Conservation (phyloP, 169 alveolate species). For the Hepatocystis sp. region DNA sequence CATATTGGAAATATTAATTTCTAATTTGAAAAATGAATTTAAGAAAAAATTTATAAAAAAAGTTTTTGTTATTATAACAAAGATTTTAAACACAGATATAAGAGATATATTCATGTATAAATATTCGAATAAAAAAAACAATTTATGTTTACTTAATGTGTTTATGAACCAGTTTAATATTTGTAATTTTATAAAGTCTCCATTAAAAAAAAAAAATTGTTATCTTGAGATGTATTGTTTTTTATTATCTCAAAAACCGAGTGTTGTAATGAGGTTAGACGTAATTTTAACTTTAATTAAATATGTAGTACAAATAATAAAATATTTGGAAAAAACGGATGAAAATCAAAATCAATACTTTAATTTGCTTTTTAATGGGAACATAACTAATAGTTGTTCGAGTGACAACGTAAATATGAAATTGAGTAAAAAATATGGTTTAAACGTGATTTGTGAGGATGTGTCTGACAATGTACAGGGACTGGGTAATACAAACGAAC, state of each 20-base stretch:
- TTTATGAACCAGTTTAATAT: constrained; percentile 39
- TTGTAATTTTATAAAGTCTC: constrained; percentile 17
- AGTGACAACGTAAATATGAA: constrained; percentile 3
- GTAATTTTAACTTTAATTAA: constrained; percentile 20
- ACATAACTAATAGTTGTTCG: background rate
- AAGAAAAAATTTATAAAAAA: constrained; percentile 49
- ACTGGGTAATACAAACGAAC: background rate
- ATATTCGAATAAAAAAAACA: background rate
- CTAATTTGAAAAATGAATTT: constrained; percentile 16
- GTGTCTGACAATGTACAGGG: background rate
- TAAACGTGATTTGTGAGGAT: constrained; percentile 4
- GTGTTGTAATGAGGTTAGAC: constrained; percentile 9
- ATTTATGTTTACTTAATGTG: constrained; percentile 12
- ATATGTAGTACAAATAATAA: constrained; percentile 19
- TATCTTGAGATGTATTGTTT: constrained; percentile 48
- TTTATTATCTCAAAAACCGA: constrained; percentile 40
- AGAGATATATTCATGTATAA: constrained; percentile 37
- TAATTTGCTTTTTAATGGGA: constrained; percentile 15
- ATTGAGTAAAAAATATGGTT: background rate
- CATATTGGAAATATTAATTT: constrained; percentile 41
- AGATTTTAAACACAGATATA: constrained; percentile 29
- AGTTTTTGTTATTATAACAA: constrained; percentile 45
- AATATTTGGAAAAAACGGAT: constrained; percentile 29
- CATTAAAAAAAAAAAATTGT: constrained; percentile 35
- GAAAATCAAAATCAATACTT: constrained; percentile 8